Base-by-base conservation (phyloP, 805 yeast genomes). In the Saturnispora bothae region DNA sequence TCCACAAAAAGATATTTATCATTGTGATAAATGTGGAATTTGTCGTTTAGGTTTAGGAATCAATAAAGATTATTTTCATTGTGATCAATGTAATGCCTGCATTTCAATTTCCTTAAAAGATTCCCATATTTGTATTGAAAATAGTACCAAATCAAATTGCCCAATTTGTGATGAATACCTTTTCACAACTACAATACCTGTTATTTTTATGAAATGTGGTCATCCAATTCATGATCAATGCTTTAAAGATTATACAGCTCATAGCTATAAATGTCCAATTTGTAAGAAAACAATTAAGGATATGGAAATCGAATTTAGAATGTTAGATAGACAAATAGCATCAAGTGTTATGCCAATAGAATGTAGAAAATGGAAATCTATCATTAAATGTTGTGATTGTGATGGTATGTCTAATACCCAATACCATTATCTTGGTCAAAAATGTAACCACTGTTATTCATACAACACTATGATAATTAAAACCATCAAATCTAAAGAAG, bases 151-250 rank as follows among this genome's bases (percentile, higher is more conserved):
- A 55, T 81, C 94, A 33, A 78, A 86, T 54, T 88, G 96, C 57
- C 95, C 96, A 2, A 84, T 88, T 27, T 88, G 96, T 60, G 83
- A 82, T 41, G 96, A 86, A 49, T 86, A 78, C 56, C 73, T 88
- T 73, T 88, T 88, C 56, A 81, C 85, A 13, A 78, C 92, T 4
- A 75, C 81, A 5, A 69, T 66, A 53, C 78, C 85, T 9, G 94
- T 86, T 31, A 94, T 85, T 16, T 86, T 88, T 56, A 85, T 88
- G 95, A 65, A 70, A 34, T 88, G 97, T 60, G 96, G 96, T 2
- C 97, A 88, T 59, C 83, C 95, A 28, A 88, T 88, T 42, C 97
- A 88, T 60, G 84, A 85, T 55, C 52, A 57, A 20, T 88, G 97
- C 57, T 86, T 76, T 56, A 78, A 78, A 44, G 89, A 83, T 46